Base-by-base conservation (phyloP, 495 filamentous ascomycete genomes). In the Bacidia rubella region DNA sequence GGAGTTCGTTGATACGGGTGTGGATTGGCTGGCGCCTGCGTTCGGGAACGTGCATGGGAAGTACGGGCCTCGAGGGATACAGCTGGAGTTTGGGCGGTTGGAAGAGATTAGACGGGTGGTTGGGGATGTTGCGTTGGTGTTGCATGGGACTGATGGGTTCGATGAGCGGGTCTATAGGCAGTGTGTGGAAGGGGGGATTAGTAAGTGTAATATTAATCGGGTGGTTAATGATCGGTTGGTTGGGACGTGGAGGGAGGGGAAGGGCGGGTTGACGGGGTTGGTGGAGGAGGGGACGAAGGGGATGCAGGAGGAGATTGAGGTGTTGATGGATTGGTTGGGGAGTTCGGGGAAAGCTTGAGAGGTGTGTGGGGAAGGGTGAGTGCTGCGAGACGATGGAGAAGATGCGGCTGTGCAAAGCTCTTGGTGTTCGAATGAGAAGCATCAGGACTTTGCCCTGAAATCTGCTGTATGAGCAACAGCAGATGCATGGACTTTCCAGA, bases 21-120 rank as follows among this genome's bases (percentile, higher is more conserved):
- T 90, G 55, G 83, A 89, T 64, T 87, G 84, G 79, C 65, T 90
- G 15, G 86, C 86, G 11, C 87, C 87, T 0, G 84, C 85, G 9
- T 90, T 93, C 65, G 86, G 86, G 2, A 90, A 90, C 63, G 83
- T 93, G 35, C 86, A 90, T 69, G 86, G 87, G 4, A 79, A 82
- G 58, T 93, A 90, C 66, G 86, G 85, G 0, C 78, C 81, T 0
- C 65, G 82, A 11, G 86, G 85, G 0, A 83, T 87, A 23, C 76
- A 76, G 69, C 61, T 87, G 39, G 83, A 88, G 63, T 89, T 83
- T 66, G 80, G 83, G 25, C 70, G 84, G 35, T 66, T 92, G 47
- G 62, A 76, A 56, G 65, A 64, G 11, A 85, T 92, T 61, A 74
- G 79, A 53, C 65, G 77, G 54, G 68, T 69, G 20, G 81, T 85